Conservation (phyloP, 306 rosid species). For the Datisca glomerata region DNA sequence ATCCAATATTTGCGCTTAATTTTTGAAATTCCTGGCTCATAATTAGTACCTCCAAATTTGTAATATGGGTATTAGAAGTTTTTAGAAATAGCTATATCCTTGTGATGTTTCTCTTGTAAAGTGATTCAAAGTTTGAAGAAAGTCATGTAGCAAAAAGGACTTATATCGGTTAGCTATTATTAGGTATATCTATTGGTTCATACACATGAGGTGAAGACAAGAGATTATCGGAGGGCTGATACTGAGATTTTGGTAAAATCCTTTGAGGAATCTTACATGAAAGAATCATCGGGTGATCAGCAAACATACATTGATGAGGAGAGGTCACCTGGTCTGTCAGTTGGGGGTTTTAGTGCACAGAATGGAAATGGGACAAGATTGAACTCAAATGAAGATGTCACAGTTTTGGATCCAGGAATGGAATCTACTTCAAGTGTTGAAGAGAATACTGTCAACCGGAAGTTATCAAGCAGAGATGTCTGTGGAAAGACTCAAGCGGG, state of each 20-base stretch:
- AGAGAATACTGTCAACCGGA: conserved; percentile 21
- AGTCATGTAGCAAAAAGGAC: conserved; percentile 16
- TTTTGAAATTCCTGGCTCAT: background rate
- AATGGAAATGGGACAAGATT: conserved; percentile 19
- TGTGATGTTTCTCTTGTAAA: background rate
- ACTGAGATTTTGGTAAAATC: conserved; percentile 27
- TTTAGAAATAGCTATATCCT: background rate
- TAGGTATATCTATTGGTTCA: conserved; percentile 92
- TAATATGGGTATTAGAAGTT: background rate
- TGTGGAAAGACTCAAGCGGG: conserved; percentile 35
- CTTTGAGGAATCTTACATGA: conserved; percentile 26
- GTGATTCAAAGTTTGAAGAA: conserved; percentile 8
- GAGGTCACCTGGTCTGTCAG: conserved; percentile 34
- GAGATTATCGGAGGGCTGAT: conserved; percentile 35
- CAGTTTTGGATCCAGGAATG: conserved; percentile 23
- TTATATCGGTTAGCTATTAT: conserved; percentile 18
- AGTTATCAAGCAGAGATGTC: conserved; percentile 26
- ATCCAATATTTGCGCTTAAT: background rate
- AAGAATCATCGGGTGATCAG: conserved; percentile 32
- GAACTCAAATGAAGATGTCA: conserved; percentile 35
- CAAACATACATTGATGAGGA: conserved; percentile 26
- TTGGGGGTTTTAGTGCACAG: conserved; percentile 22
- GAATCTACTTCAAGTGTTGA: conserved; percentile 29
- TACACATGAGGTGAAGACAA: conserved; percentile 47
- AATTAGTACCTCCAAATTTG: background rate